phyloP scores from a whole-genome alignment of 2,329 filamentous ascomycete genomes.

The Alternaria gansuensis region DNA sequence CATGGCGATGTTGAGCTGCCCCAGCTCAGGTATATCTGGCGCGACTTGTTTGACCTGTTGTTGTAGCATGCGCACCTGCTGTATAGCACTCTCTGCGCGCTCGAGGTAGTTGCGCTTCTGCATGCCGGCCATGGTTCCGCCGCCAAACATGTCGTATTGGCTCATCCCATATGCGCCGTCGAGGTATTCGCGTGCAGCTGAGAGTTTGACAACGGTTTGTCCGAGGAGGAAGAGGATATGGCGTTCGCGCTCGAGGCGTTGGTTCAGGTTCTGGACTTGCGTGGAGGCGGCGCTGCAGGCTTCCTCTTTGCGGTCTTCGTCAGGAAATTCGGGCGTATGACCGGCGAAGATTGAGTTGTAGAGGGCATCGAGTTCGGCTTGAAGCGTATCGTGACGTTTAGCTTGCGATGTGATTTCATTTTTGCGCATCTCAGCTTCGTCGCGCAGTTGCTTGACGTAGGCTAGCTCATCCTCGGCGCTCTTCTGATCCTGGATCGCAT shows the following conservation, averaged over 20 bases:
- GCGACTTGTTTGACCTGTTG: slow-evolving; percentile 55
- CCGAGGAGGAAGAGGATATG: slow-evolving; percentile 41
- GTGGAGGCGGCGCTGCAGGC: slow-evolving; percentile 29
- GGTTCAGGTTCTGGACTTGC: slow-evolving; percentile 23
- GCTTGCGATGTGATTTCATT: slow-evolving; percentile 28
- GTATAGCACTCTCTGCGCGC: slow-evolving; percentile 57
- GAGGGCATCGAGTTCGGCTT: slow-evolving; percentile 41
- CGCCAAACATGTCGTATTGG: slow-evolving; percentile 61
- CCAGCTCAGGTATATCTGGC: slow-evolving; percentile 53
- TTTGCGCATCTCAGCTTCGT: slow-evolving; percentile 36
- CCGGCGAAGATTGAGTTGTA: slow-evolving; percentile 48
- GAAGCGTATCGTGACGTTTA: slow-evolving; percentile 31
- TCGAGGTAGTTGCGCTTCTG: slow-evolving; percentile 64
- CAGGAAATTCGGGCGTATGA: slow-evolving; percentile 44
- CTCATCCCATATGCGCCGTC: slow-evolving; percentile 38
- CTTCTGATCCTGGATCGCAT: slow-evolving; percentile 47
- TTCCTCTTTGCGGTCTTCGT: slow-evolving; percentile 43
- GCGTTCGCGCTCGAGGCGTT: slow-evolving; percentile 36
- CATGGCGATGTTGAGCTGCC: slow-evolving; percentile 55
- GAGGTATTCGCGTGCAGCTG: slow-evolving; percentile 33
- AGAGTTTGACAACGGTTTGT: slow-evolving; percentile 35
- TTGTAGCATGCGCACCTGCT: slow-evolving; percentile 52
- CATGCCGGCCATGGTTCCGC: slow-evolving; percentile 61
- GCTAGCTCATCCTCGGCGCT: slow-evolving; percentile 43
- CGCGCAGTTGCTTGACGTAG: slow-evolving; percentile 36